Evolutionary conservation across 148 eudicot species (phyloP).

Genomic region (Beta vulgaris): DNA sequence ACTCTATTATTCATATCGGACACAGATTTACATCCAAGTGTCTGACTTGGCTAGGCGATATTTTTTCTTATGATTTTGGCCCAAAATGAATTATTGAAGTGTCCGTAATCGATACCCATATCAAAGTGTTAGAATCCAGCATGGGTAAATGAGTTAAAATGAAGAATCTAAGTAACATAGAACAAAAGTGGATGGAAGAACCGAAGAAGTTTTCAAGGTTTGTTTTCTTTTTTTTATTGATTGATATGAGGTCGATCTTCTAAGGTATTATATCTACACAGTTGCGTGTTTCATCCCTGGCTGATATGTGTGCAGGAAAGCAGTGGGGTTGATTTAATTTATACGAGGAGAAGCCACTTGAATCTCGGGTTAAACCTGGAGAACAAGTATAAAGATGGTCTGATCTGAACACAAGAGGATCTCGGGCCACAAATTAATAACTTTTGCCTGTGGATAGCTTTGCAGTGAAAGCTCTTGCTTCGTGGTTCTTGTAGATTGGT

Average conservation of each 20-base stretch:
- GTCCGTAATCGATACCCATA: too few species aligned
- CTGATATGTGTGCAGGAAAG: constrained; percentile 18
- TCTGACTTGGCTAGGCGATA: too few species aligned
- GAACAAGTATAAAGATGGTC: constrained; percentile 8
- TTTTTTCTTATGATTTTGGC: too few species aligned
- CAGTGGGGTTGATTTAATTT: constrained; percentile 12
- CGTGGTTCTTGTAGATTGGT: neutral
- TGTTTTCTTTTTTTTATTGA: too few species aligned
- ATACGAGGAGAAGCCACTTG: constrained; percentile 26
- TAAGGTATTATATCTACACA: neutral
- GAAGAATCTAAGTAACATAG: too few species aligned
- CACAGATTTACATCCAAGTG: too few species aligned
- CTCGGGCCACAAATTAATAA: neutral
- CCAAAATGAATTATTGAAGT: too few species aligned
- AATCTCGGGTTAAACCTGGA: constrained; percentile 1
- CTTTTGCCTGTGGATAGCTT: constrained; percentile 12
- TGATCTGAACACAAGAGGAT: neutral
- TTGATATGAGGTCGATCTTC: neutral
- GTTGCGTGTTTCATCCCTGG: neutral
- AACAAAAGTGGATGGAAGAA: too few species aligned
- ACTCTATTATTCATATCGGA: too few species aligned
- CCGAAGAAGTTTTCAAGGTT: too few species aligned
- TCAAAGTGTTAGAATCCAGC: too few species aligned
- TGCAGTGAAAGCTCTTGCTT: neutral
- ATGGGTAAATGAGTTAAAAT: too few species aligned